Conservation (phyloP, 805 yeast species). For the Cyberlindnera americana region DNA sequence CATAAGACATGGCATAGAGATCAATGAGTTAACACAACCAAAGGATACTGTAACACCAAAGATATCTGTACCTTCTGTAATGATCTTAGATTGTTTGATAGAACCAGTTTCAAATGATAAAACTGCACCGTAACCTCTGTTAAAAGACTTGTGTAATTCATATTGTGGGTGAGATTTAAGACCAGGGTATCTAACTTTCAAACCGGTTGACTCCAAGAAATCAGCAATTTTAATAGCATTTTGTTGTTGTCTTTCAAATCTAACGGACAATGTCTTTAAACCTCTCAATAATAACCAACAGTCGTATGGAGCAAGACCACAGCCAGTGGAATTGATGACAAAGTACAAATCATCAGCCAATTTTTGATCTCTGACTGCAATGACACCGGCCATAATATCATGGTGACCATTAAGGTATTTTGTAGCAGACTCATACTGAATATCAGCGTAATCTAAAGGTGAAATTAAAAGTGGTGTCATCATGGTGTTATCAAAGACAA, state of each 20-base stretch:
- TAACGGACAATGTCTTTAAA: slow-evolving; percentile 77
- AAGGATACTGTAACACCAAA: slow-evolving; percentile 90
- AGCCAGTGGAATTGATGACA: slow-evolving; percentile 85
- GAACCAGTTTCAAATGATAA: slow-evolving; percentile 85
- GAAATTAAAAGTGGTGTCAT: slow-evolving; percentile 86
- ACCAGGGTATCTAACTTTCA: slow-evolving; percentile 81
- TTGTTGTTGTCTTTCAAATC: slow-evolving; percentile 84
- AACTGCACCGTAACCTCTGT: slow-evolving; percentile 87
- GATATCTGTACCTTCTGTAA: slow-evolving; percentile 71
- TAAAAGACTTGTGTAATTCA: slow-evolving; percentile 70
- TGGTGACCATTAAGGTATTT: slow-evolving; percentile 93
- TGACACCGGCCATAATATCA: slow-evolving; percentile 93
- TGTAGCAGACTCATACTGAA: slow-evolving; percentile 91
- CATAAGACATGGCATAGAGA: slow-evolving; percentile 93
- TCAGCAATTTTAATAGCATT: slow-evolving; percentile 75
- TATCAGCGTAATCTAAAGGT: slow-evolving; percentile 83
- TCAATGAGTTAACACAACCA: slow-evolving; percentile 90
- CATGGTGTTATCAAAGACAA: slow-evolving; percentile 95
- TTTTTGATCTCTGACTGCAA: slow-evolving; percentile 62
- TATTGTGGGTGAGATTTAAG: slow-evolving; percentile 77
- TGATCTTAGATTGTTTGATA: slow-evolving; percentile 57
- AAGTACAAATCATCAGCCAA: slow-evolving; percentile 69
- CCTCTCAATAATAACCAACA: slow-evolving; percentile 89
- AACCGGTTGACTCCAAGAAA: slow-evolving; percentile 60
- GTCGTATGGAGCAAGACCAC: slow-evolving; percentile 90